Evolutionary conservation across 2,329 filamentous ascomycete species (phyloP).

Genomic region (Aphanocladium album): DNA sequence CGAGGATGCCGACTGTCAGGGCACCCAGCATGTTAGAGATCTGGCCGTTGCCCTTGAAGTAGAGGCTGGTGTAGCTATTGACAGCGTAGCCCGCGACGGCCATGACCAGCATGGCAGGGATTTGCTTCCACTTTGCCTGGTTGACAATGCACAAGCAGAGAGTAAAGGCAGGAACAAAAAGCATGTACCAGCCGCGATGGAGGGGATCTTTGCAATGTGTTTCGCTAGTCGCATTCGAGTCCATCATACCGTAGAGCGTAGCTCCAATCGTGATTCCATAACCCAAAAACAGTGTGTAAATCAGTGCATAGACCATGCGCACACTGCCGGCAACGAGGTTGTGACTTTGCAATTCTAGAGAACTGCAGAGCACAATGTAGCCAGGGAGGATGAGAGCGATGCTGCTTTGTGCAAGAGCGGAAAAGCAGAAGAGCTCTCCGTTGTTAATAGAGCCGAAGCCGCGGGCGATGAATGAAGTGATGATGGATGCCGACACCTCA

Average conservation of each 20-base stretch:
- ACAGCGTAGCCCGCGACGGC: constrained; percentile 69
- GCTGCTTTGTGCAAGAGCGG: constrained; percentile 65
- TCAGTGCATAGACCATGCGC: constrained; percentile 70
- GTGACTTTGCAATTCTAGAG: constrained; percentile 63
- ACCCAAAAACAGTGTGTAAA: constrained; percentile 69
- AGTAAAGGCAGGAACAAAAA: constrained; percentile 72
- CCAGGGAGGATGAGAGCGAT: constrained; percentile 71
- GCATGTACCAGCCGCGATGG: constrained; percentile 48
- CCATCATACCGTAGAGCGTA: constrained; percentile 60
- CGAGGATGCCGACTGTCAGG: constrained; percentile 68
- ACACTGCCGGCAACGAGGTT: constrained; percentile 68
- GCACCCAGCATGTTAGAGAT: constrained; percentile 75
- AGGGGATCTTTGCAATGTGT: constrained; percentile 42
- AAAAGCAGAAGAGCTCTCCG: constrained; percentile 63
- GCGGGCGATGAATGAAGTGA: constrained; percentile 65
- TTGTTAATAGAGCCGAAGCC: constrained; percentile 60
- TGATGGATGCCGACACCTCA: constrained; percentile 51
- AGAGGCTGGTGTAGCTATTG: constrained; percentile 65
- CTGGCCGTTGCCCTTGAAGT: constrained; percentile 65
- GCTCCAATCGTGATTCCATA: constrained; percentile 69
- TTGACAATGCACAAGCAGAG: constrained; percentile 73
- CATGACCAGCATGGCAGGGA: constrained; percentile 70
- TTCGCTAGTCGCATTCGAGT: constrained; percentile 45
- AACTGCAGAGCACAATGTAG: constrained; percentile 40
- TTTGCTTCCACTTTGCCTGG: constrained; percentile 74